These are phyloP conservation scores for Boletus rex-veris DNA, from an alignment of 768 basidiomycete species.

Conservation along the genomic window DNA sequence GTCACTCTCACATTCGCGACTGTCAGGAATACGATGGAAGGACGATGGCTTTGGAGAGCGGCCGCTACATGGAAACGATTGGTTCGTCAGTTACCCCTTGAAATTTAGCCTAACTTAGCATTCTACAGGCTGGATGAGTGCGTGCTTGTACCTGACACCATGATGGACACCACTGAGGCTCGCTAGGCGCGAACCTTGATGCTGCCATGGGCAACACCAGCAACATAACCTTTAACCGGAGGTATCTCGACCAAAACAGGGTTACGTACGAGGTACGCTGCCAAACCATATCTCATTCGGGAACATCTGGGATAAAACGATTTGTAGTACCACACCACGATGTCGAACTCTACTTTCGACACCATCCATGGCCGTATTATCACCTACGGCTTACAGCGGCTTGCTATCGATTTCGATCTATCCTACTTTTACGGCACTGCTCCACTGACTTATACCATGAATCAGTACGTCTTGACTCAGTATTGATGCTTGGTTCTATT, in stretches of 20 bases:
- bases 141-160: slow-evolving; percentile 10
- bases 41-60: slow-evolving; percentile 59
- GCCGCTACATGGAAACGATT: slow-evolving; percentile 91
- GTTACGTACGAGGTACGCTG: slow-evolving; percentile 65
- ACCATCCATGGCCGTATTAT: slow-evolving; percentile 52
- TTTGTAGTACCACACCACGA: slow-evolving; percentile 62
- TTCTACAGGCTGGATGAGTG: slow-evolving; percentile 58
- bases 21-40: slow-evolving; percentile 26
- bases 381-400: slow-evolving; percentile 49
- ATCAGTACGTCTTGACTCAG: slow-evolving; percentile 39
- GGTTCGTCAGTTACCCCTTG: slow-evolving; percentile 40
- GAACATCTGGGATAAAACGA: background rate
- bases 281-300: background rate
- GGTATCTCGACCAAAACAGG: slow-evolving; percentile 79
- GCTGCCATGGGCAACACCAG: slow-evolving; percentile 34
- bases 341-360: slow-evolving; percentile 54
- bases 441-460: slow-evolving; percentile 71
- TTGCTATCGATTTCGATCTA: slow-evolving; percentile 61
- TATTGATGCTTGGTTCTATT: background rate
- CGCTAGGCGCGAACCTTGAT: slow-evolving; percentile 47
- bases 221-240: slow-evolving; percentile 60
- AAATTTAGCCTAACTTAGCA: background rate
- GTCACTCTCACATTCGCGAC: slow-evolving; percentile 45
- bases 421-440: slow-evolving; percentile 62
- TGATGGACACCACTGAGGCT: background rate